phyloP scores from a whole-genome alignment of 768 basidiomycete genomes.

The Amanita thiersii region DNA sequence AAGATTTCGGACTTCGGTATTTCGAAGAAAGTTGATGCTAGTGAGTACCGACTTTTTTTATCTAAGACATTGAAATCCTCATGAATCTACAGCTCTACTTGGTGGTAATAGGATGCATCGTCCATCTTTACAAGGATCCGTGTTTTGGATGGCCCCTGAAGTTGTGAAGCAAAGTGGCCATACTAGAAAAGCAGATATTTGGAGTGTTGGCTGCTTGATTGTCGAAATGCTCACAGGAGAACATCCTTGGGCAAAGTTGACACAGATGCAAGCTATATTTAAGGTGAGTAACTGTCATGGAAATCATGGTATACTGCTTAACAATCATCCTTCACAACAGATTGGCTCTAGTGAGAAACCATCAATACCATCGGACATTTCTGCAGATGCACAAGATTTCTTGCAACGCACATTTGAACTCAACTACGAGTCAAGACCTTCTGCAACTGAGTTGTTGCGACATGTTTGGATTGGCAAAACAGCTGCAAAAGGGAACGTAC shows the following conservation, averaged over 20 bases:
- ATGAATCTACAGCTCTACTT: constrained; percentile 26
- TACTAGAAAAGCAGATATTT: constrained; percentile 90
- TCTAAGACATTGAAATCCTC: neutral
- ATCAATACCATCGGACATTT: constrained; percentile 85
- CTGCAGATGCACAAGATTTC: constrained; percentile 81
- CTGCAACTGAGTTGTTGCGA: constrained; percentile 66
- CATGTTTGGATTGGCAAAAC: constrained; percentile 64
- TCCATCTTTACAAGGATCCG: constrained; percentile 93
- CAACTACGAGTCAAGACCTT: constrained; percentile 72
- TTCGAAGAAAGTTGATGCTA: constrained; percentile 94
- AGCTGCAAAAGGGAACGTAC: constrained; percentile 8
- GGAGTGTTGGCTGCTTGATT: constrained; percentile 92
- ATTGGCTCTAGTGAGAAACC: constrained; percentile 90
- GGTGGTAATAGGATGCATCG: constrained; percentile 71
- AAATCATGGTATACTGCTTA: neutral
- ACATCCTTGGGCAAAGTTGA: constrained; percentile 92
- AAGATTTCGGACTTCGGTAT: constrained; percentile 98
- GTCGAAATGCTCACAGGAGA: constrained; percentile 97
- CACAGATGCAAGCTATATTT: constrained; percentile 99
- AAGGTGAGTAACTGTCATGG: constrained; percentile 43
- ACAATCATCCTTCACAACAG: constrained; percentile 27
- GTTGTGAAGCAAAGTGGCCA: constrained; percentile 94
- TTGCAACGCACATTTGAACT: constrained; percentile 81
- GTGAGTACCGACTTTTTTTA: constrained; percentile 40
- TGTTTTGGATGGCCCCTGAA: constrained; percentile 99